Conservation (phyloP, 2,329 filamentous ascomycete genomes). For the Colletotrichum chlorophyti region DNA sequence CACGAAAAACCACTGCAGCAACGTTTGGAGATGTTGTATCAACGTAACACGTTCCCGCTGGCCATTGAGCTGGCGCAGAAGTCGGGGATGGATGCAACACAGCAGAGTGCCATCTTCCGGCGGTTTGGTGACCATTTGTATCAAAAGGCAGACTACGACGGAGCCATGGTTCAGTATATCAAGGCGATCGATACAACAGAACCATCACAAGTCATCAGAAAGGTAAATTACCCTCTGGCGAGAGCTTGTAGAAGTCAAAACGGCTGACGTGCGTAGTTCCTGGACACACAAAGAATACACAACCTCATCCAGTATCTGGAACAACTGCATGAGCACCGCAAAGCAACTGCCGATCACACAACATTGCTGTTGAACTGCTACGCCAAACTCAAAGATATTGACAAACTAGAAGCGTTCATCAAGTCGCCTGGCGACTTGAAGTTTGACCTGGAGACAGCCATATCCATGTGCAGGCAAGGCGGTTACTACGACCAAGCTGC, state of each 20-base stretch:
- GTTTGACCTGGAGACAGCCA: slow-evolving; percentile 96
- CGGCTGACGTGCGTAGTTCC: slow-evolving; percentile 64
- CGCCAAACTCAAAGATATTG: slow-evolving; percentile 95
- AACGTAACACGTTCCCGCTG: slow-evolving; percentile 88
- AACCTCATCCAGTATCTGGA: slow-evolving; percentile 98
- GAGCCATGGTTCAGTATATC: slow-evolving; percentile 98
- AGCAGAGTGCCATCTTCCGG: slow-evolving; percentile 91
- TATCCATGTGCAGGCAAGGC: slow-evolving; percentile 95
- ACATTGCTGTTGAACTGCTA: slow-evolving; percentile 96
- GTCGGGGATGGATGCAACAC: slow-evolving; percentile 76
- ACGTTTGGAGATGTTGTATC: slow-evolving; percentile 91
- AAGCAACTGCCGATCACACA: slow-evolving; percentile 93
- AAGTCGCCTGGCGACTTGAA: slow-evolving; percentile 93
- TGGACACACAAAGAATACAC: slow-evolving; percentile 96
- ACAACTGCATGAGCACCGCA: slow-evolving; percentile 92
- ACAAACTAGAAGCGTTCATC: slow-evolving; percentile 96
- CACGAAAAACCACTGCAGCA: slow-evolving; percentile 91
- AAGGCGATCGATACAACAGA: slow-evolving; percentile 96
- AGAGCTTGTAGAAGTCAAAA: background rate
- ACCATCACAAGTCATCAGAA: slow-evolving; percentile 93
- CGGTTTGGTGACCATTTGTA: slow-evolving; percentile 95
- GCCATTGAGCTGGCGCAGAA: slow-evolving; percentile 95
- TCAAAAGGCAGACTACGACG: slow-evolving; percentile 94
- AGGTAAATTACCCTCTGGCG: slow-evolving; percentile 56
- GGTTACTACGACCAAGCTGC: slow-evolving; percentile 97